Conservation (phyloP, 2,329 filamentous ascomycete species). For the Phyllosticta citriasiana region DNA sequence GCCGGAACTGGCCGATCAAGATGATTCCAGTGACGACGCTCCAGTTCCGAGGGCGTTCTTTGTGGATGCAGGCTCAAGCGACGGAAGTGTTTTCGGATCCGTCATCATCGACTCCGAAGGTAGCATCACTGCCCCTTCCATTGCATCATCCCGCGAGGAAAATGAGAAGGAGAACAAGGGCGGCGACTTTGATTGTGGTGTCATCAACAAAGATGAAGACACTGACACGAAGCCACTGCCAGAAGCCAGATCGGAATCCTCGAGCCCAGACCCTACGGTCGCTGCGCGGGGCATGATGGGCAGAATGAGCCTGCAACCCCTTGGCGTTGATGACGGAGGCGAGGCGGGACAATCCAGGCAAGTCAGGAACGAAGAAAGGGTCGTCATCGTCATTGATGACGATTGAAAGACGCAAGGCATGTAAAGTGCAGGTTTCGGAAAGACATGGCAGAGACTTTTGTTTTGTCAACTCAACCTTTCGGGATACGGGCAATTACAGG, state of each 20-base stretch:
- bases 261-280: background rate
- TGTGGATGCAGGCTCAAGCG: too few species aligned
- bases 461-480: background rate
- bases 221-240: too few species aligned
- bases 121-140: too few species aligned
- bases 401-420: background rate
- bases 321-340: background rate
- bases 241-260: background rate
- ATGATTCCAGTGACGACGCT: too few species aligned
- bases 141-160: too few species aligned
- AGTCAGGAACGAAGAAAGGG: background rate
- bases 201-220: background rate
- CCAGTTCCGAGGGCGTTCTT: too few species aligned
- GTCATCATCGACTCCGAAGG: too few species aligned
- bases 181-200: too few species aligned
- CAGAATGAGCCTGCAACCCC: background rate
- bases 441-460: background rate
- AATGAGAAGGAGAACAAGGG: too few species aligned
- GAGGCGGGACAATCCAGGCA: background rate
- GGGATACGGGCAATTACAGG: background rate
- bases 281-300: background rate
- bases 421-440: background rate
- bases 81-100: too few species aligned
- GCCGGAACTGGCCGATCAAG: too few species aligned
- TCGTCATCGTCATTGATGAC: background rate